These are phyloP conservation scores for Candida succiphila DNA, from an alignment of 805 yeast genomes.

Conservation along the genomic window DNA sequence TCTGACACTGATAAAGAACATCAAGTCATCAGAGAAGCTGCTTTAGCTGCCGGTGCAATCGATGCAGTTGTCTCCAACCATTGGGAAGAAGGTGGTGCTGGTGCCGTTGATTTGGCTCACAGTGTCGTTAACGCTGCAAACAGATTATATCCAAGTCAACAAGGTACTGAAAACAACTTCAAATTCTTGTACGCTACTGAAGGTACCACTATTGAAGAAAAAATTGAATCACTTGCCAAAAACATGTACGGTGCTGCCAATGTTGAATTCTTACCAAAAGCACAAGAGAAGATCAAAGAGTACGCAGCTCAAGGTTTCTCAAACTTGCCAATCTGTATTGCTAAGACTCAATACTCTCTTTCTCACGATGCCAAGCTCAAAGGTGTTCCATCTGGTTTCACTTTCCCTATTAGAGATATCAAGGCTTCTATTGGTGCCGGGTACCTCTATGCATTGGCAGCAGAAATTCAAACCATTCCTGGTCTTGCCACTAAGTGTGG, in stretches of 20 bases:
- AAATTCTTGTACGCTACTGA: constrained; percentile 62
- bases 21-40: constrained; percentile 67
- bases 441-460: constrained; percentile 91
- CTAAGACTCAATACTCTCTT: constrained; percentile 93
- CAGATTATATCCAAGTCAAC: constrained; percentile 26
- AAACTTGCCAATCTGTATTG: constrained; percentile 89
- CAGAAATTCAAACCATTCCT: constrained; percentile 95
- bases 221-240: constrained; percentile 67
- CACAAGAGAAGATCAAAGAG: constrained; percentile 68
- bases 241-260: constrained; percentile 90
- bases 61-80: constrained; percentile 88
- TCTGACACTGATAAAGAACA: constrained; percentile 78
- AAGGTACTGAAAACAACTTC: constrained; percentile 31
- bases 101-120: constrained; percentile 76
- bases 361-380: constrained; percentile 90
- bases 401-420: constrained; percentile 88
- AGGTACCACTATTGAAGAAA: constrained; percentile 61
- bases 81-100: constrained; percentile 93
- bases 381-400: constrained; percentile 93
- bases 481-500: constrained; percentile 96
- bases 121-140: constrained; percentile 69
- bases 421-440: constrained; percentile 96
- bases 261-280: constrained; percentile 75
- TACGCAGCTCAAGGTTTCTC: constrained; percentile 85
- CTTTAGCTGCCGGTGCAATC: constrained; percentile 84